Base-by-base conservation (phyloP, 768 basidiomycete species). In the Xanthoconium purpureum region DNA sequence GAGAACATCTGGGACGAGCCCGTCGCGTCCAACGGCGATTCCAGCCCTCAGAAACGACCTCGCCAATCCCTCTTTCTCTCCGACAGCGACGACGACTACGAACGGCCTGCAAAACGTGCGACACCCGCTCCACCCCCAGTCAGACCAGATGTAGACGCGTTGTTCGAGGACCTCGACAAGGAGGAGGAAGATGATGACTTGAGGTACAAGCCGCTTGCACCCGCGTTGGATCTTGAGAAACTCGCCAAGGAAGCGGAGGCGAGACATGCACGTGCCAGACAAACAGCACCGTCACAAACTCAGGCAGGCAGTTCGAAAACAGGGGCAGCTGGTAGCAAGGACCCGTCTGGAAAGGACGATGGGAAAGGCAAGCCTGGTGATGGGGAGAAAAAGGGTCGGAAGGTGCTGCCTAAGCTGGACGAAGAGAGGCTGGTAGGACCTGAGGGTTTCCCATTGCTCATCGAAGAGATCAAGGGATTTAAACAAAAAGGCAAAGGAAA, bases 401-500 rank as follows among this genome's bases (percentile, higher is more conserved):
- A 50, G 64, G 70, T 54, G 39, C 68, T 82, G 4, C 71, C 80
- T 24, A 84, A 81, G 68, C 71, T 97, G 57, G 90, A 95, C 69
- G 91, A 92, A 67, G 82, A 76, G 40, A 79, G 89, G 55, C 69
- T 99, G 55, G 73, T 94, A 14, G 84, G 87, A 6, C 73, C 81
- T 5, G 77, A 79, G 32, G 95, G 97, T 1, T 88, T 99, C 63
- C 92, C 91, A 3, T 78, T 81, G 47, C 78, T 99, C 43, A 81
- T 93, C 49, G 79, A 87, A 55, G 82, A 87, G 50, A 80, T 87
- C 29, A 92, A 91, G 73, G 75, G 81, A 55, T 91, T 96, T 73
- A 87, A 82, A 61, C 78, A 85, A 17, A 88, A 84, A 63, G 95
- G 94, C 8, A 98, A 97, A 69, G 95, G 95, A 0, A 84, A 92